Evolutionary conservation across 148 eudicot species (phyloP).

Genomic region (Salicornia ramosissima): DNA sequence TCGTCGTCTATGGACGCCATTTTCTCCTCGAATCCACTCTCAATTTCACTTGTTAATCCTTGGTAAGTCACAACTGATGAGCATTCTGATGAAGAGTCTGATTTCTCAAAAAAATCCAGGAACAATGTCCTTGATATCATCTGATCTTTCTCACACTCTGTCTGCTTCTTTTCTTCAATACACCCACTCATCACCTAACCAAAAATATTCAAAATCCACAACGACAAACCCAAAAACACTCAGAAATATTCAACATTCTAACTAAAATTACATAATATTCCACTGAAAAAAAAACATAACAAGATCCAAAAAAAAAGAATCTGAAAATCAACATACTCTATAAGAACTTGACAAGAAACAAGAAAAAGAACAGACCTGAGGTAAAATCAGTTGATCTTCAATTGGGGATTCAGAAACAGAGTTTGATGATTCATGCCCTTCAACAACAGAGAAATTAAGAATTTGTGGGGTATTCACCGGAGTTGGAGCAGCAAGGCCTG

Average conservation of each 20-base stretch:
- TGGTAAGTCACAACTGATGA: slow-evolving; percentile 42
- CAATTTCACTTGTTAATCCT: slow-evolving; percentile 15
- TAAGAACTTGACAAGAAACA: slow-evolving; percentile 1
- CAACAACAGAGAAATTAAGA: slow-evolving; percentile 20
- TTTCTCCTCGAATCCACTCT: slow-evolving; percentile 17
- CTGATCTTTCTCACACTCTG: slow-evolving; percentile 32
- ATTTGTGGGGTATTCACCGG: slow-evolving; percentile 77
- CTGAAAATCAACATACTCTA: too few relatives aligned
- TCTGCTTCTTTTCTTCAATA: slow-evolving; percentile 25
- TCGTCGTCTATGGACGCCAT: slow-evolving; percentile 34
- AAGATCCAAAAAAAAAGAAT: not conserved
- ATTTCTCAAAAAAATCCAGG: slow-evolving; percentile 66
- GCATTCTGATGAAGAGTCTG: slow-evolving; percentile 42
- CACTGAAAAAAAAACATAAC: not conserved
- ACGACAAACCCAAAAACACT: too few relatives aligned
- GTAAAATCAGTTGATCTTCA: slow-evolving; percentile 40
- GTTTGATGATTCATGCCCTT: slow-evolving; percentile 27
- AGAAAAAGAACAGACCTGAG: slow-evolving; percentile 43
- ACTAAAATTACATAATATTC: too few relatives aligned
- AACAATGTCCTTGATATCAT: slow-evolving; percentile 60
- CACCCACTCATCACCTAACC: slow-evolving; percentile 33
- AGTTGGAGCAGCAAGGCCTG: slow-evolving; percentile 66
- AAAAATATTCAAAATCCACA: not conserved
- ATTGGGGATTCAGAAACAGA: slow-evolving; percentile 38
- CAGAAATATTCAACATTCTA: too few relatives aligned